Evolutionary conservation across 2,329 filamentous ascomycete genomes (phyloP), one percentile per base, ranked within the genome.

Genomic region (Tolypocladium ovalisporum): DNA sequence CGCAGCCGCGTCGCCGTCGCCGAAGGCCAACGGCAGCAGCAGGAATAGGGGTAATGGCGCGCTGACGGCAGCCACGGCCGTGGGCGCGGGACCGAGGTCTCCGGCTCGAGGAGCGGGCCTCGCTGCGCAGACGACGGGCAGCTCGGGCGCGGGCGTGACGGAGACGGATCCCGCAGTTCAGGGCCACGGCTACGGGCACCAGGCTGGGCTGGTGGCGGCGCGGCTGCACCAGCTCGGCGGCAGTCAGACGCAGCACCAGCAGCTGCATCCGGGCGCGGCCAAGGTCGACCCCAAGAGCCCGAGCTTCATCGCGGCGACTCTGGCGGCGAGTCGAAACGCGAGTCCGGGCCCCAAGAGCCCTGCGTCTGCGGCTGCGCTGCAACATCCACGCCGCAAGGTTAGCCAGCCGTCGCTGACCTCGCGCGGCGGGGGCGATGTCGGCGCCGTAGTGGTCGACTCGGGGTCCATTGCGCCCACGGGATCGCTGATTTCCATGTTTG

Each of bases 401-500:
- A 74, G 70, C 59, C 55, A 65, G 27, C 69, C 67, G 22, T 64
- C 64, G 9, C 59, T 64, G 42, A 71, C 70, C 58, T 62, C 66
- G 3, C 57, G 64, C 29, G 40, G 9, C 40, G 40, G 40, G n/a
- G 70, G 68, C 32, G 62, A 63, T 7, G 62, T 59, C 37, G 61
- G 58, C 53, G 64, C 64, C 54, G 64, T 70, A 51, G 63, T 66
- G 54, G 66, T 72, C 37, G 68, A 88, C 66, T 80, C 80, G 12
- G 78, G 76, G 1, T 75, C 83, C 7, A 85, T 88, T 54, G 74
- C 80, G 29, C 78, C 86, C 0, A 86, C 86, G 0, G 82, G 76
- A 3, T 81, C 84, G 5, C 74, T 90, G 24, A 85, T 90, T 56
- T 81, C 81, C 42, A 78, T 89, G 73, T 90, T 90, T 62, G 87